Conservation (phyloP, 2,329 filamentous ascomycete species). For the Simplicillium sp. region DNA sequence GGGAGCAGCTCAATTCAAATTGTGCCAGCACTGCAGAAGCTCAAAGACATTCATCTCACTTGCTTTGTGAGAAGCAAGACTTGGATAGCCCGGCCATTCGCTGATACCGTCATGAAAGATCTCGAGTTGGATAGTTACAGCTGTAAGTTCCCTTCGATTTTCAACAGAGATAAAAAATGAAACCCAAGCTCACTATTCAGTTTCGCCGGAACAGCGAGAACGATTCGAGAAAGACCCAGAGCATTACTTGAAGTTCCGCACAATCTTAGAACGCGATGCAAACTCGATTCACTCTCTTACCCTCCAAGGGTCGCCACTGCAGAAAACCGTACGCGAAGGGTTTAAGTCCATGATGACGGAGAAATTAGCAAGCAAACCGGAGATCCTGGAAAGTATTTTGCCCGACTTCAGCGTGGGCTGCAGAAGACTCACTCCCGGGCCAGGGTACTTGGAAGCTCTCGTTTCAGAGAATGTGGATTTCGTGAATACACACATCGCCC, state of each 20-base stretch:
- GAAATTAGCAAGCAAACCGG: conserved; percentile 9
- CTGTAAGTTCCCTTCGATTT: conserved; percentile 19
- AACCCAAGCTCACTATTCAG: background rate
- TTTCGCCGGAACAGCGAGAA: conserved; percentile 21
- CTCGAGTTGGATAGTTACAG: conserved; percentile 25
- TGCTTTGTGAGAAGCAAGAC: conserved; percentile 39
- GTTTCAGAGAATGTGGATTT: conserved; percentile 19
- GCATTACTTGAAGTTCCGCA: conserved; percentile 29
- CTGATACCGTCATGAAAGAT: conserved; percentile 31
- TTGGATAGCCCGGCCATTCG: conserved; percentile 39
- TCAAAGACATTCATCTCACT: conserved; percentile 28
- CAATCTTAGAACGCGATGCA: conserved; percentile 30
- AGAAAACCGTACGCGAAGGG: background rate
- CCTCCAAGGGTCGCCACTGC: conserved; percentile 18
- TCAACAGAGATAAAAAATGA: too few species aligned
- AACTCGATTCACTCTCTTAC: conserved; percentile 32
- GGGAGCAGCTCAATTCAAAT: conserved; percentile 45
- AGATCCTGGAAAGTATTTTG: conserved; percentile 8
- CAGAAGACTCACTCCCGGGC: conserved; percentile 13
- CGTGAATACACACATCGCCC: conserved; percentile 17
- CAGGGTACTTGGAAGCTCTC: conserved; percentile 13
- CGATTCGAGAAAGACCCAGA: conserved; percentile 26
- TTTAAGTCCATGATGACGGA: conserved; percentile 21
- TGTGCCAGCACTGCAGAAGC: conserved; percentile 35
- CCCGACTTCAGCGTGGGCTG: conserved; percentile 9